Base-by-base conservation (phyloP, 2,329 filamentous ascomycete species). In the Acrocalymma vagum region DNA sequence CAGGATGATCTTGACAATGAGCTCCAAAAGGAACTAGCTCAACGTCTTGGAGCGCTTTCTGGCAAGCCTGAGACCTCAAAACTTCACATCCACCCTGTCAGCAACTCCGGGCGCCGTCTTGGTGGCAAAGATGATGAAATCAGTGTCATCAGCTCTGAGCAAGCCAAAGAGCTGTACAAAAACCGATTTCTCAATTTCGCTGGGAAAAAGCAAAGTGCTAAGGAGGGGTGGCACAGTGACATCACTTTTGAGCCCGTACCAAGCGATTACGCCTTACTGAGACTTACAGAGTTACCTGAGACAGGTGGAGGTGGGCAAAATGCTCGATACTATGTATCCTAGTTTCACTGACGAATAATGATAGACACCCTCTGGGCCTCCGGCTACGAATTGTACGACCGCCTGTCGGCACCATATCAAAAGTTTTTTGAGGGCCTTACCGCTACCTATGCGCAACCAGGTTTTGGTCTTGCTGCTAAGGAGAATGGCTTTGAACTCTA, bases 41-140 rank as follows among this genome's bases (percentile, higher is more conserved):
- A 80, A 38, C 72, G 75, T 29, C 76, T 86, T 1, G 83, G 83
- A 9, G 69, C 83, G 58, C 72, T 84, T 0, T 75, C 78, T 0
- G 81, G 81, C 40, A 82, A 82, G 44, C 82, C 82, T 0, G 56
- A 65, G 0, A 78, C 74, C 0, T 84, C 81, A 0, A 74, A 74
- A 29, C 70, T 85, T 6, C 83, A 86, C 55, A 83, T 85, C 34
- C 82, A 86, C 53, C 83, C 83, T 0, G 63, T 86, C 24, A 58
- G 66, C 38, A 74, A 73, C 48, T 56, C 72, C 68, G 66, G 81
- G n/a, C 60, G 60, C 15, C 51, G 54, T 8, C 72, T 81, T 15
- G 56, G 67, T 10, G 66, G 62, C 3, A 57, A 58, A 6, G 70
- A 73, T 33, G 48, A 64, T 9, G 59, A 73, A 36, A 72, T 73